A percentile compares a stretch with the other conserved stretches of the same genome.
phyloP scores from a whole-genome alignment of 2,329 filamentous ascomycete genomes.

The Alternaria burnsii region DNA sequence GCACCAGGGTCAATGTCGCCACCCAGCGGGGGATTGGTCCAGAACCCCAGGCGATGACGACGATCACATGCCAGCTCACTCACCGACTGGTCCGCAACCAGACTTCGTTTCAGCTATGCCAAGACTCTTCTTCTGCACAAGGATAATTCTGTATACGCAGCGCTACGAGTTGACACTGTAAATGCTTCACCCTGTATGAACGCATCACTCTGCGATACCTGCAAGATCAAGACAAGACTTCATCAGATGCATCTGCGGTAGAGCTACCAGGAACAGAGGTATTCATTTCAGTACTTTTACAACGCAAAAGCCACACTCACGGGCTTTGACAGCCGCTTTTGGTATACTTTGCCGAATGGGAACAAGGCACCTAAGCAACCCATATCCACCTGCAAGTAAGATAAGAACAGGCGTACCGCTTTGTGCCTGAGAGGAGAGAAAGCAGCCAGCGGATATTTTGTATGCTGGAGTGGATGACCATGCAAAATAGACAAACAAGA shows the following conservation, averaged over 20 bases:
- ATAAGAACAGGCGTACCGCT: constrained; percentile 36
- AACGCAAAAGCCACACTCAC: constrained; percentile 18
- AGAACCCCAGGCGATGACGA: constrained; percentile 26
- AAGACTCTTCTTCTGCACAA: not conserved
- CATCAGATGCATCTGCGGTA: not conserved
- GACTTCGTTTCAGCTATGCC: not conserved
- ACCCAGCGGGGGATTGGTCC: constrained; percentile 20
- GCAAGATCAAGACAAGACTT: not conserved
- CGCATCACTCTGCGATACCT: not conserved
- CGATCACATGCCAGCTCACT: constrained; percentile 24
- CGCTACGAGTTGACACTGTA: not conserved
- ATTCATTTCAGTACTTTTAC: constrained; percentile 37
- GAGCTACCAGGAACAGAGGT: constrained; percentile 1
- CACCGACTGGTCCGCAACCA: not conserved
- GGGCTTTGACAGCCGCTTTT: constrained; percentile 9
- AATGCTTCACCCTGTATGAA: not conserved
- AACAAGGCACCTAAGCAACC: constrained; percentile 4
- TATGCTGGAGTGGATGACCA: constrained; percentile 23
- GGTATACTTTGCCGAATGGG: constrained; percentile 24
- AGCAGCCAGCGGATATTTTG: constrained; percentile 13
- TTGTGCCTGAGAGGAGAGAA: constrained; percentile 38
- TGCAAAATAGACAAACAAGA: constrained; percentile 35
- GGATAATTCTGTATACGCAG: not conserved
- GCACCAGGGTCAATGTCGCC: constrained; percentile 26
- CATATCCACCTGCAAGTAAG: constrained; percentile 15